Base-by-base conservation (phyloP, 805 yeast species). In the Candida arabinofermentans region DNA sequence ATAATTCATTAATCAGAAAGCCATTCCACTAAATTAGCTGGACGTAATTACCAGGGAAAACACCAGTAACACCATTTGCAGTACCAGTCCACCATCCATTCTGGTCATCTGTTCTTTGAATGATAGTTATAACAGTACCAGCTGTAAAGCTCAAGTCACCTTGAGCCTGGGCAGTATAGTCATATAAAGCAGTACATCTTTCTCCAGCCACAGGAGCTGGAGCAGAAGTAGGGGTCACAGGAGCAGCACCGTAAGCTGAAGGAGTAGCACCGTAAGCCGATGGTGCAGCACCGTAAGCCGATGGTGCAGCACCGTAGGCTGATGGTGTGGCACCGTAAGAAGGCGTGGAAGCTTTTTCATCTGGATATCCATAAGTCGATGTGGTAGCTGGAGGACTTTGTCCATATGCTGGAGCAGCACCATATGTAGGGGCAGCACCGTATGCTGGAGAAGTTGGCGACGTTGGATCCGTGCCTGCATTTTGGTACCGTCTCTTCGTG, bases 11-110 rank as follows among this genome's bases (percentile, higher is more conserved):
- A 27, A 33, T 29, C 5, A 12, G 9, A 27, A 8, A 7, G 30
- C 30, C 30, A 40, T 31, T 31, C 17, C 26, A 24, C 49, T 54
- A 63, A 53, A 79, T 79, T 51, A 87, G 62, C 61, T 85, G 91
- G 22, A 93, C 99, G 57, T 93, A 93, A 60, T 91, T 93, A 8
- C 96, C 99, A 5, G 99, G 99, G 70, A 95, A 93, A 9, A 82
- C 84, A 44, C 99, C 99, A 44, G 83, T 81, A 44, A 72, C 83
- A 8, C 96, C 97, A 54, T 88, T 86, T 48, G 75, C 68, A 30
- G 73, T 67, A 12, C 99, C 99, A 0, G 96, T 88, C 99, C 99
- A 93, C 99, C 99, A 93, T 5, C 96, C 99, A 55, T 87, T 88
- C 40, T 81, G 74, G 60, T 89, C 96, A 0, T 77, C 71, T 1